phyloP scores from a whole-genome alignment of 345 rosid genomes.

The Eucalyptus brandiana region DNA sequence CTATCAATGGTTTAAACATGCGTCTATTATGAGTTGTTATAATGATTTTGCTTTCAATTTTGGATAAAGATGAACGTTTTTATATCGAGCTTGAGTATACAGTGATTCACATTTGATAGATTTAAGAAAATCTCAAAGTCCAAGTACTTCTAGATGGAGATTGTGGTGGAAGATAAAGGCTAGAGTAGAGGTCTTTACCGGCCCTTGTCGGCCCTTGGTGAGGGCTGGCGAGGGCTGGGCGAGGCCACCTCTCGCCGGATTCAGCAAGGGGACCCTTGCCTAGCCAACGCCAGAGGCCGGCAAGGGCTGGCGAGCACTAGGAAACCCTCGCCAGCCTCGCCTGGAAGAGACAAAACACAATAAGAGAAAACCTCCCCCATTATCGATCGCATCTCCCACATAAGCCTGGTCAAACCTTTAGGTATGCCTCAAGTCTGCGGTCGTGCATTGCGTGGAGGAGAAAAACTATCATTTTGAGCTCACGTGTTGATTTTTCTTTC shows the following conservation, averaged over 20 bases:
- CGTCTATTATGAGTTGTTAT: background rate
- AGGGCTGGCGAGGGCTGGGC: too few relatives aligned
- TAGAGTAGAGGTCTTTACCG: background rate
- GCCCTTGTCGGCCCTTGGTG: too few relatives aligned
- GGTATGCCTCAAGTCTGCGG: background rate
- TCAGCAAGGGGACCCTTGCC: too few relatives aligned
- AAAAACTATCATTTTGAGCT: background rate
- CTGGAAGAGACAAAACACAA: background rate
- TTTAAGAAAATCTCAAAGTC: background rate
- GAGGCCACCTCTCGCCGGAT: too few relatives aligned
- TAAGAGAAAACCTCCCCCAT: background rate
- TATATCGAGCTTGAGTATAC: background rate
- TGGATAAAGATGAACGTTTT: background rate
- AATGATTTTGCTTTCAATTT: background rate
- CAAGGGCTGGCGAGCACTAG: too few relatives aligned
- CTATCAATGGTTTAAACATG: background rate
- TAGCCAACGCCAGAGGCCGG: too few relatives aligned
- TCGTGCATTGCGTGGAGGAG: background rate
- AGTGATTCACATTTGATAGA: background rate
- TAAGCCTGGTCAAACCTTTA: background rate
- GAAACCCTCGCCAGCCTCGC: too few relatives aligned
- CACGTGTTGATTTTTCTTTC: background rate
- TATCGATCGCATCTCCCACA: background rate
- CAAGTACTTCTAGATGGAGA: background rate
- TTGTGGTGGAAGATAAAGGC: background rate